phyloP scores from a whole-genome alignment of 176 grass and related monocot species.

The Secale cereale region DNA sequence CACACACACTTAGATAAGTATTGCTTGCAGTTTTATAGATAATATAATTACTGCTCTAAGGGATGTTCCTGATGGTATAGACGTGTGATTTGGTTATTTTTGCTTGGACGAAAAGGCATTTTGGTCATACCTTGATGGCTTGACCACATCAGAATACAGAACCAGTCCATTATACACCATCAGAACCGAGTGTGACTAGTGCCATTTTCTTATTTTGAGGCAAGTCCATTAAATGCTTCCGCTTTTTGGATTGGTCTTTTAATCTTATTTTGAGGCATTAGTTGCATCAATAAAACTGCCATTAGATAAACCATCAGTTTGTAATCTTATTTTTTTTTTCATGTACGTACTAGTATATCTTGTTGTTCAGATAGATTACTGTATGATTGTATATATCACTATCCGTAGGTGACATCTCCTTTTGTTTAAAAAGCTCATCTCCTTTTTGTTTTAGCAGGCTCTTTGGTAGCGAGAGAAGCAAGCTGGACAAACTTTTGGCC shows the following conservation, averaged over 20 bases:
- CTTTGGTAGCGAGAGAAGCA: no score
- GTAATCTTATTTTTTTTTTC: no score
- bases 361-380: no score
- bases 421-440: no score
- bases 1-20: neutral
- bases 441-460: no score
- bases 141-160: neutral
- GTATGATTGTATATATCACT: no score
- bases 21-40: neutral
- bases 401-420: no score
- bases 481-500: no score
- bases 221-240: neutral
- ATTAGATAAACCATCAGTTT: no score
- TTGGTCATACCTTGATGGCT: slow-evolving; percentile 11
- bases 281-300: neutral
- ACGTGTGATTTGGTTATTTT: neutral
- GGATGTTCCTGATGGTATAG: neutral
- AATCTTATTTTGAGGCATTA: neutral
- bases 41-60: neutral
- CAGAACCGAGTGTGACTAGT: neutral
- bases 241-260: neutral
- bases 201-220: neutral
- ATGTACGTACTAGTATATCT: no score
- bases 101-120: neutral
- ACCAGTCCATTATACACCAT: slow-evolving; percentile 9